Conservation (phyloP, 306 rosid genomes). For the Malus sylvestris region DNA sequence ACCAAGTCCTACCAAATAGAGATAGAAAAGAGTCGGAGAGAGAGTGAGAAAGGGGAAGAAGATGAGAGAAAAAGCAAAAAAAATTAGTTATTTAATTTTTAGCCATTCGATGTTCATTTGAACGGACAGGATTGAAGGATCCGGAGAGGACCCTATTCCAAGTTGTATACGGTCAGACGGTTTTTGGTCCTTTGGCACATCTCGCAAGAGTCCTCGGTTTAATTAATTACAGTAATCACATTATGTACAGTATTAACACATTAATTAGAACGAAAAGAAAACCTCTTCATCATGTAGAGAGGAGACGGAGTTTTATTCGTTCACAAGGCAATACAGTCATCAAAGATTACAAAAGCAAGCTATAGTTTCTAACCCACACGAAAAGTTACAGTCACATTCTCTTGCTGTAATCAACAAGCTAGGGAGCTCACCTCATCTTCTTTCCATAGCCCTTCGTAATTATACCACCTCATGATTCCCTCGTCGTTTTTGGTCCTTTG, state of each 20-base stretch:
- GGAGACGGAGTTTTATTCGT: neutral
- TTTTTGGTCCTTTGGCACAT: too few species aligned
- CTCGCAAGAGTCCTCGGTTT: too few species aligned
- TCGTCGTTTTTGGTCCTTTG: conserved; percentile 55
- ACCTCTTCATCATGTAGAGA: neutral
- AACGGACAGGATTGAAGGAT: too few species aligned
- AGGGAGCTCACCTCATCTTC: conserved; percentile 58
- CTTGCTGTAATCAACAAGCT: conserved; percentile 27
- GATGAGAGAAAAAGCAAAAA: too few species aligned
- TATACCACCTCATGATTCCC: conserved; percentile 82
- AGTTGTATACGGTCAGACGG: too few species aligned
- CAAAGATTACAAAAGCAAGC: neutral
- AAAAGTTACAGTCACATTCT: neutral
- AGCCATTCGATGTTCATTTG: too few species aligned
- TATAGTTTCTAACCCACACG: neutral
- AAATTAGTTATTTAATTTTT: too few species aligned
- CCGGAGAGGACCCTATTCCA: too few species aligned
- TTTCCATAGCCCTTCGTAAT: conserved; percentile 64
- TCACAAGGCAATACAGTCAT: neutral
- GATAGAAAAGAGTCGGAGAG: too few species aligned
- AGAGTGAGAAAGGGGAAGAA: too few species aligned
- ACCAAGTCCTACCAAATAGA: too few species aligned
- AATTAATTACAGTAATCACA: too few species aligned
- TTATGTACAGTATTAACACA: neutral
- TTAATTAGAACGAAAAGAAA: neutral